A percentile compares a stretch with the other conserved stretches of the same genome.
phyloP scores from a whole-genome alignment of 805 yeast genomes.

The Candida caryicola region DNA sequence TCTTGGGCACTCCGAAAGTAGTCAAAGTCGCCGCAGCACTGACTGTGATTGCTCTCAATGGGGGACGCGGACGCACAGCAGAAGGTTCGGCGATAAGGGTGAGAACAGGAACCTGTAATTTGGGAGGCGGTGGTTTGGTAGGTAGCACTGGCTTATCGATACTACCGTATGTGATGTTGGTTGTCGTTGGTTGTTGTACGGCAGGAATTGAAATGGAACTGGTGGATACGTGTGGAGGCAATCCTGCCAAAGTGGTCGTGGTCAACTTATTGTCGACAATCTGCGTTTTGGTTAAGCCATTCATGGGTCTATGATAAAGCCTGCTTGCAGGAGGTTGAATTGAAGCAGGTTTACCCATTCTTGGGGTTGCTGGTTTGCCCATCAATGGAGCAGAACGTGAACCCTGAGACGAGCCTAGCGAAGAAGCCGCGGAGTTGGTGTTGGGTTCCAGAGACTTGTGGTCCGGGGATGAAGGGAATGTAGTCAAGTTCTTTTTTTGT shows the following conservation, averaged over 20 bases:
- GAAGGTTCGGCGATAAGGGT: constrained; percentile 24
- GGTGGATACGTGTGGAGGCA: constrained; percentile 9
- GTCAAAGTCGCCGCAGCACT: constrained; percentile 16
- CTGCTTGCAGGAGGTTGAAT: constrained; percentile 44
- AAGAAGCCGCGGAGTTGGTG: not conserved
- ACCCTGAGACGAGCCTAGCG: not conserved
- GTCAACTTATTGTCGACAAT: constrained; percentile 22
- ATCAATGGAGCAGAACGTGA: constrained; percentile 23
- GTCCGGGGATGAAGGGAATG: not conserved
- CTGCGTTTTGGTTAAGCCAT: constrained; percentile 17
- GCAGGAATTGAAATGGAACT: constrained; percentile 5
- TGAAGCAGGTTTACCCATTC: constrained; percentile 46
- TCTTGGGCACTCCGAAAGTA: constrained; percentile 33
- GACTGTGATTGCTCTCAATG: constrained; percentile 29
- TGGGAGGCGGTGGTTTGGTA: constrained; percentile 36
- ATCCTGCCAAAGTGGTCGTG: constrained; percentile 16
- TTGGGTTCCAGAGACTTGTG: not conserved
- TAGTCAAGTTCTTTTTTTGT: not conserved
- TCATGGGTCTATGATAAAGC: constrained; percentile 23
- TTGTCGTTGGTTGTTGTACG: constrained; percentile 11
- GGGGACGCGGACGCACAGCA: constrained; percentile 16
- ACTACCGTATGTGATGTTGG: not conserved
- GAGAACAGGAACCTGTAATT: constrained; percentile 31
- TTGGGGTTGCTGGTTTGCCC: constrained; percentile 35
- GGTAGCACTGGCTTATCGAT: constrained; percentile 15